A percentile compares a stretch with the other conserved stretches of the same genome.
Conservation (phyloP, 2,329 filamentous ascomycete genomes). For the Bipolaris sorokiniana region DNA sequence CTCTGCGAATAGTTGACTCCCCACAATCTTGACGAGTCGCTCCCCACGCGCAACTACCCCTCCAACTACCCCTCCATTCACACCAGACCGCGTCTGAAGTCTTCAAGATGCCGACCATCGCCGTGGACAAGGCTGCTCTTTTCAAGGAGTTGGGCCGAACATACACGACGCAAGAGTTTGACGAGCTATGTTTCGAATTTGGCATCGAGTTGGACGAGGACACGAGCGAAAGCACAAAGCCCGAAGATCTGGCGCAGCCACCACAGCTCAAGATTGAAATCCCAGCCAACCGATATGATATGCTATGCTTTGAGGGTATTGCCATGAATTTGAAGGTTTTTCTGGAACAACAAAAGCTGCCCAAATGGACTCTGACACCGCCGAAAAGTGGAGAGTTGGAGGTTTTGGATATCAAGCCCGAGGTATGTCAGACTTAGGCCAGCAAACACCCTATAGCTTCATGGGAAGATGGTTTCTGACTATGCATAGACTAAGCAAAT, state of each 20-base stretch:
- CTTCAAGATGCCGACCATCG: conserved; percentile 87
- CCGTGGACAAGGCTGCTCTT: conserved; percentile 94
- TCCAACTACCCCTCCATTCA: conserved; percentile 42
- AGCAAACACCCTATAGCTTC: neutral
- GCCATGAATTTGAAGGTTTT: conserved; percentile 96
- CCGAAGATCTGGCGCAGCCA: conserved; percentile 68
- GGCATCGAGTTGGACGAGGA: conserved; percentile 98
- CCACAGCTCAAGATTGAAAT: conserved; percentile 98
- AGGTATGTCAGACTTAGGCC: conserved; percentile 50
- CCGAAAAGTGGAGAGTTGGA: conserved; percentile 76
- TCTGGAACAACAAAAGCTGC: conserved; percentile 74
- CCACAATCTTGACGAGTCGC: conserved; percentile 12
- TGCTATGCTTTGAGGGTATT: conserved; percentile 97
- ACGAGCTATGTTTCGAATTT: conserved; percentile 98
- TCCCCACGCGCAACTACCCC: conserved; percentile 30
- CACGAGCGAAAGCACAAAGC: conserved; percentile 39
- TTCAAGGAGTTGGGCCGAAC: conserved; percentile 90
- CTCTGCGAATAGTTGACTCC: neutral
- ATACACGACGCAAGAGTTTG: conserved; percentile 93
- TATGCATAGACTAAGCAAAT: conserved; percentile 70
- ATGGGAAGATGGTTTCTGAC: conserved; percentile 19
- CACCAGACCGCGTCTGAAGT: conserved; percentile 15
- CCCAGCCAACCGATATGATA: conserved; percentile 90
- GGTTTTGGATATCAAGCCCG: conserved; percentile 78
- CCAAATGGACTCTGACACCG: conserved; percentile 77